These are phyloP conservation scores for Yarrowia galli DNA, from an alignment of 1,139 yeast species.

Conservation along the genomic window DNA sequence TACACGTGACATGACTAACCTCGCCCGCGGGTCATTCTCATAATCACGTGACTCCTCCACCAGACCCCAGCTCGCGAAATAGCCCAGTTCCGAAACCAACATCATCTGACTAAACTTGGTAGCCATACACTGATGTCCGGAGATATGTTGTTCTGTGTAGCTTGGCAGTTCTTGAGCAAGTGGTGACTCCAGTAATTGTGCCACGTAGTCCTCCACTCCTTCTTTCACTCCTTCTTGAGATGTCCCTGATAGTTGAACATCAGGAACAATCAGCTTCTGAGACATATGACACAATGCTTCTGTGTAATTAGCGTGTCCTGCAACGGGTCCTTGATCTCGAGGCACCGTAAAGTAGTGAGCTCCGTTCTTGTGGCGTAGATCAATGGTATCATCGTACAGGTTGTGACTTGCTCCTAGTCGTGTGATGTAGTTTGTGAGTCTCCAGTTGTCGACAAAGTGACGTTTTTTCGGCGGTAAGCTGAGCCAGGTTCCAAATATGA, in stretches of 20 bases:
- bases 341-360: slow-evolving; percentile 22
- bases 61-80: slow-evolving; percentile 23
- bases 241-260: background rate
- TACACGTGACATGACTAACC: background rate
- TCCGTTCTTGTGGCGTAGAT: slow-evolving; percentile 1
- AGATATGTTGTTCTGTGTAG: background rate
- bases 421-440: slow-evolving; percentile 10
- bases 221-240: background rate
- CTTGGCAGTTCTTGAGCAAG: background rate
- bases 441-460: slow-evolving; percentile 6
- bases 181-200: background rate
- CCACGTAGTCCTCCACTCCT: background rate
- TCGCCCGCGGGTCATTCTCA: background rate
- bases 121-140: slow-evolving; percentile 25
- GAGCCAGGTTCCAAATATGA: slow-evolving; percentile 30
- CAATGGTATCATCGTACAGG: slow-evolving; percentile 8
- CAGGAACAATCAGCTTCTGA: background rate
- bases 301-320: slow-evolving; percentile 24
- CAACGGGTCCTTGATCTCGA: slow-evolving; percentile 16
- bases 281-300: slow-evolving; percentile 19
- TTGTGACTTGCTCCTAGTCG: slow-evolving; percentile 13
- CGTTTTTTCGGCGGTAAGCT: slow-evolving; percentile 8
- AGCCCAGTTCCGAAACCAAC: slow-evolving; percentile 19
- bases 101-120: slow-evolving; percentile 1
- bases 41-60: slow-evolving; percentile 6